Evolutionary conservation across 371 early-diverging fungal genomes (phyloP).

Genomic region (Syncephalastrum sp.): DNA sequence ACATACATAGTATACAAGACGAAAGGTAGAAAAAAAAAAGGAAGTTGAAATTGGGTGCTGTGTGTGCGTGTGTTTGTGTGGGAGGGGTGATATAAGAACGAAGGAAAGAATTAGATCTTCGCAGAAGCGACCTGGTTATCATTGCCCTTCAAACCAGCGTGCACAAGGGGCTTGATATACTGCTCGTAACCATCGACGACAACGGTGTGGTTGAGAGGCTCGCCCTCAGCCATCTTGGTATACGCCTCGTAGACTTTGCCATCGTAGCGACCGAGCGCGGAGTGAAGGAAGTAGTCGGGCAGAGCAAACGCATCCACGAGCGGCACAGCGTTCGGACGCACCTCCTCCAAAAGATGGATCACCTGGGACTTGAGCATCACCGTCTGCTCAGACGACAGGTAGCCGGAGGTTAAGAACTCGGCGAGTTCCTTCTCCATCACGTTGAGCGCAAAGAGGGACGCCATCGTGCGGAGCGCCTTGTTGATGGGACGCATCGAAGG

Average conservation of each 20-base stretch:
- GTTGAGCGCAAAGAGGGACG: slow-evolving; percentile 60
- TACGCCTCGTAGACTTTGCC: slow-evolving; percentile 77
- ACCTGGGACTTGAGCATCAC: slow-evolving; percentile 50
- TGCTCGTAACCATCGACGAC: slow-evolving; percentile 59
- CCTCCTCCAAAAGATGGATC: slow-evolving; percentile 46
- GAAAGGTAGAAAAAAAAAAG: no score
- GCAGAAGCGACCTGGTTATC: slow-evolving; percentile 2
- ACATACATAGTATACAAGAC: no score
- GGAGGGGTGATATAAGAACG: no score
- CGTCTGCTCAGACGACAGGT: slow-evolving; percentile 47
- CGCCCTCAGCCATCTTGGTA: slow-evolving; percentile 65
- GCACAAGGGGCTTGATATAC: slow-evolving; percentile 54
- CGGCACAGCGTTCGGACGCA: slow-evolving; percentile 72
- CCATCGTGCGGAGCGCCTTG: slow-evolving; percentile 45
- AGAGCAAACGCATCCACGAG: slow-evolving; percentile 79
- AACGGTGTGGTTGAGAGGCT: slow-evolving; percentile 64
- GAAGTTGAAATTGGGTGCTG: no score
- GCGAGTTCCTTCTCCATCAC: slow-evolving; percentile 66
- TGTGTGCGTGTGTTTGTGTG: no score
- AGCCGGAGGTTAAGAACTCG: slow-evolving; percentile 61
- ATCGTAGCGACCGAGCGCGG: slow-evolving; percentile 73
- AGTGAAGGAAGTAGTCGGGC: slow-evolving; percentile 75
- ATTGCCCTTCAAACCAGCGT: slow-evolving; percentile 16
- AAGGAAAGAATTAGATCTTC: slow-evolving; percentile 3
- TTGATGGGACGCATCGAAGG: slow-evolving; percentile 23